Evolutionary conservation across 495 filamentous ascomycete genomes (phyloP), one percentile per base, ranked within the genome.

Genomic region (Penicillium maclennaniae): DNA sequence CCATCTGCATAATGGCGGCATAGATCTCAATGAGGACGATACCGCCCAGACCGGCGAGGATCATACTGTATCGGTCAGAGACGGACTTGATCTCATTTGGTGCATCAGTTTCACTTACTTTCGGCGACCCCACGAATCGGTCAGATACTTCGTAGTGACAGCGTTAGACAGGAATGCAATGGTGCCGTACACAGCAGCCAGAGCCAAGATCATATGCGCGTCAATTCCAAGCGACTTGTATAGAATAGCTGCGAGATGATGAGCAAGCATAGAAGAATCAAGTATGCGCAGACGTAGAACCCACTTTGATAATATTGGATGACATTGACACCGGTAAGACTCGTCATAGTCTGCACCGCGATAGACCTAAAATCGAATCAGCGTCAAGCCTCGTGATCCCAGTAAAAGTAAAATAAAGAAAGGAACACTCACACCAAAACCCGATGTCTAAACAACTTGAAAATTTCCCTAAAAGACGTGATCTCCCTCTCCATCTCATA

Each of bases 121-220:
- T 45, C 81, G 75, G 45, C 81, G 77, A 45, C 81, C 81, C 80
- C 80, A 84, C 63, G 80, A 76, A 58, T 84, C 81, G 7, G 80
- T 80, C 34, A 84, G 62, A 42, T 63, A 82, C 45, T 67, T 73
- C 0, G 79, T 82, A 1, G 81, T 80, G 23, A 83, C 52, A 25
- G 54, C 61, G 53, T 84, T 84, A 12, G 72, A 72, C 6, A 78
- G 2, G 57, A 84, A 83, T 8, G 79, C 80, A 4, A 78, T 40
- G 0, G 79, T 83, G 27, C 81, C 81, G 49, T 82, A 84, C 3
- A 81, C 77, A 7, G 67, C 79, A 14, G 80, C 79, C 7, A 84
- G 63, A 17, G 75, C 77, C 6, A 84, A 73, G 34, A 84, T 80
- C 0, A 66, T 76, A 27, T 73, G 64, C 0, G 74, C 69, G 27